These are phyloP conservation scores for Mollisiaceae sp. DNA, from an alignment of 2,329 filamentous ascomycete genomes.

Conservation along the genomic window DNA sequence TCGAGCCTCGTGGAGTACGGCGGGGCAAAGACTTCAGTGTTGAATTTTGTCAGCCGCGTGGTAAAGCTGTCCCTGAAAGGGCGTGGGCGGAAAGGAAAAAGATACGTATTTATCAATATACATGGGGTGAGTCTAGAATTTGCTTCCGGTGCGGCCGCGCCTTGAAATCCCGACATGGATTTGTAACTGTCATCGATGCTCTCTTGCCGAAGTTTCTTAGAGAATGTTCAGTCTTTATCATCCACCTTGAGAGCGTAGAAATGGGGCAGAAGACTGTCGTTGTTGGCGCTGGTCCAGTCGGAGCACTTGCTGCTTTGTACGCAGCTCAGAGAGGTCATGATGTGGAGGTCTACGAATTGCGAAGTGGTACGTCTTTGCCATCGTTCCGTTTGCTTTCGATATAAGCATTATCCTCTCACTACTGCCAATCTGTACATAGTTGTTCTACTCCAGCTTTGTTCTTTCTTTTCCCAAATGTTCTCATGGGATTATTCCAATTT, in stretches of 20 bases:
- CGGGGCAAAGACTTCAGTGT: slow-evolving; percentile 26
- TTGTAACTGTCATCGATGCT: slow-evolving; percentile 28
- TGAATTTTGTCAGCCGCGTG: slow-evolving; percentile 34
- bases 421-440: background rate
- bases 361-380: slow-evolving; percentile 69
- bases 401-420: background rate
- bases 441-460: background rate
- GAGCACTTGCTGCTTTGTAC: slow-evolving; percentile 89
- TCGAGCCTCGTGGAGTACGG: slow-evolving; percentile 20
- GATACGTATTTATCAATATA: slow-evolving; percentile 16
- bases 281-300: slow-evolving; percentile 92
- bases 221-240: slow-evolving; percentile 7
- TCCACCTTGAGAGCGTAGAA: slow-evolving; percentile 12
- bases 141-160: slow-evolving; percentile 14
- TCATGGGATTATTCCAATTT: background rate
- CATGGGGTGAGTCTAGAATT: slow-evolving; percentile 23
- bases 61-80: slow-evolving; percentile 14
- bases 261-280: slow-evolving; percentile 63
- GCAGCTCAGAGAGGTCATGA: slow-evolving; percentile 85
- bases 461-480: background rate
- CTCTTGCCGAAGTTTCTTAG: slow-evolving; percentile 2
- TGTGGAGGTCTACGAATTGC: slow-evolving; percentile 93
- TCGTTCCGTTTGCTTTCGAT: slow-evolving; percentile 6
- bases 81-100: slow-evolving; percentile 19
- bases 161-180: slow-evolving; percentile 2